Evolutionary conservation across 2,329 filamentous ascomycete genomes (phyloP).

Genomic region (Apiospora phragmitis): DNA sequence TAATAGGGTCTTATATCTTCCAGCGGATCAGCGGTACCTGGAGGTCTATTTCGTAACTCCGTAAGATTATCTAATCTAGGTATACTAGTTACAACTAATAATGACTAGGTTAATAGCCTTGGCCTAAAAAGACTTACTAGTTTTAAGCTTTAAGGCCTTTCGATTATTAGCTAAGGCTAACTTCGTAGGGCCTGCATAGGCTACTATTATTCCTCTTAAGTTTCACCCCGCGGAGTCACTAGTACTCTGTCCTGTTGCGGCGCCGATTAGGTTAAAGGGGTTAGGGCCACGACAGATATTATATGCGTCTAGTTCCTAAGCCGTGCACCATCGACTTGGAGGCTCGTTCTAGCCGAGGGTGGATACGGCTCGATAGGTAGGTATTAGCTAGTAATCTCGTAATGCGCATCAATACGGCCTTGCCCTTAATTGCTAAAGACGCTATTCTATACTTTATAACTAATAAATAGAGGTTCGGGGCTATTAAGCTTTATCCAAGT

Average conservation of each 20-base stretch:
- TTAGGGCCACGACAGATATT: not conserved
- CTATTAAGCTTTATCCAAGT: not conserved
- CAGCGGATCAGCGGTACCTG: not conserved
- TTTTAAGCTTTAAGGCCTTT: not conserved
- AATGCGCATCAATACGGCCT: not conserved
- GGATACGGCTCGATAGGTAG: not conserved
- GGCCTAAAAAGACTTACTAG: not conserved
- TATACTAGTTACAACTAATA: not conserved
- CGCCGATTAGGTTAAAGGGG: not conserved
- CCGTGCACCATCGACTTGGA: not conserved
- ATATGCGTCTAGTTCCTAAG: not conserved
- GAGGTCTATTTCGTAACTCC: not conserved
- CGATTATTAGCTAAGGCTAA: not conserved
- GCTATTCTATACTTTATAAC: not conserved
- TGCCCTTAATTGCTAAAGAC: not conserved
- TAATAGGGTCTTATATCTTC: not conserved
- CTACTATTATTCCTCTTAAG: not conserved
- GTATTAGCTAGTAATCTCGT: not conserved
- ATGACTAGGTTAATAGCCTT: not conserved
- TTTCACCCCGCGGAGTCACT: not conserved
- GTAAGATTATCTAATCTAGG: not conserved
- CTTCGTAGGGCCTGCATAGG: not conserved
- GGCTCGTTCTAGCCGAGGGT: not conserved
- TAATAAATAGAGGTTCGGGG: not conserved
- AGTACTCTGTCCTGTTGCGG: not conserved